Conservation (phyloP, 805 yeast species). For the Starmerella geochares region DNA sequence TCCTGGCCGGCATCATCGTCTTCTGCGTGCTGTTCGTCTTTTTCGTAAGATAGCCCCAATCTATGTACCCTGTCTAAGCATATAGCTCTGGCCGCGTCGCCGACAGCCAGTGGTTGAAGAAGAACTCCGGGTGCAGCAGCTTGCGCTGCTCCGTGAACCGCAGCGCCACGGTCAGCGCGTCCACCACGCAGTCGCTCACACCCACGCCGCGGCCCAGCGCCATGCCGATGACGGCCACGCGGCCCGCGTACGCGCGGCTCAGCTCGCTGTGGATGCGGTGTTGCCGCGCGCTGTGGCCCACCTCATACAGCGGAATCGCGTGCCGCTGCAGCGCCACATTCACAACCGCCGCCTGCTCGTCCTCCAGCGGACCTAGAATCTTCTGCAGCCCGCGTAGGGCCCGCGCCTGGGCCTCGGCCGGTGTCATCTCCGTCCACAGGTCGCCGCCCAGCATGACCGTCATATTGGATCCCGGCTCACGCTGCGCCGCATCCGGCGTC, state of each 20-base stretch:
- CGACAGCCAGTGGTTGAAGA: slow-evolving; percentile 26
- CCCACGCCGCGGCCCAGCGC: slow-evolving; percentile 72
- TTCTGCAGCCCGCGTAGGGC: slow-evolving; percentile 36
- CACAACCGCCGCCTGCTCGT: slow-evolving; percentile 29
- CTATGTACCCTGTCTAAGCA: too few species aligned
- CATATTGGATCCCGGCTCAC: slow-evolving; percentile 47
- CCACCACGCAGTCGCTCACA: slow-evolving; percentile 73
- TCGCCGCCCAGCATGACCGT: slow-evolving; percentile 93
- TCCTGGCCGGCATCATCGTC: slow-evolving; percentile 65
- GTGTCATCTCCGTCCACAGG: slow-evolving; percentile 34
- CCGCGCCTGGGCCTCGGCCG: slow-evolving; percentile 23
- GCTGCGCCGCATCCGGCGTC: slow-evolving; percentile 8
- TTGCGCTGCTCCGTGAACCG: slow-evolving; percentile 29
- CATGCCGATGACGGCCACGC: slow-evolving; percentile 65
- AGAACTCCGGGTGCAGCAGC: slow-evolving; percentile 29
- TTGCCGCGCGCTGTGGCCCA: slow-evolving; percentile 50
- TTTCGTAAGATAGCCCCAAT: slow-evolving; percentile 36
- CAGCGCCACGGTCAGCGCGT: slow-evolving; percentile 52
- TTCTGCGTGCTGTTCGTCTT: slow-evolving; percentile 61
- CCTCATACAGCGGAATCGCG: slow-evolving; percentile 71
- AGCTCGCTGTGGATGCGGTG: slow-evolving; percentile 32
- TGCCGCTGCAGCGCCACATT: slow-evolving; percentile 36
- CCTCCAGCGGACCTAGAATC: slow-evolving; percentile 33
- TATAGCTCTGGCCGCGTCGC: slow-evolving; percentile 25
- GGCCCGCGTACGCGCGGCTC: slow-evolving; percentile 33